Evolutionary conservation across 2,329 filamentous ascomycete species (phyloP).

Genomic region (Penicillium sp.): DNA sequence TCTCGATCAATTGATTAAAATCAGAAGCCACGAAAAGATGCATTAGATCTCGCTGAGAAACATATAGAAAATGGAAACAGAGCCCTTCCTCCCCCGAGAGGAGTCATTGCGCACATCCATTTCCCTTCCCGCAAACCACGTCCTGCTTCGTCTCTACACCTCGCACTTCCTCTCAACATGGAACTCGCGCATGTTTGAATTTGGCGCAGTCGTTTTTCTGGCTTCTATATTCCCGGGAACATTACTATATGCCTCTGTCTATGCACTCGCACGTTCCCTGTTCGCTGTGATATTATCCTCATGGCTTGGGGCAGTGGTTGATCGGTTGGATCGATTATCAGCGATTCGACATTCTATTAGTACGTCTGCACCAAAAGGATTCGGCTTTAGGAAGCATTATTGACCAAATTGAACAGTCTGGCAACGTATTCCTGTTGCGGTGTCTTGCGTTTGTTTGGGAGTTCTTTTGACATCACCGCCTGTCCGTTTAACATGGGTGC

Average conservation of each 20-base stretch:
- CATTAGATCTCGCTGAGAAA: not conserved
- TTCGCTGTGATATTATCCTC: conserved; percentile 65
- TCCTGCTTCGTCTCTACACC: conserved; percentile 52
- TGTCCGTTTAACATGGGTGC: conserved; percentile 18
- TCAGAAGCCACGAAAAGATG: not conserved
- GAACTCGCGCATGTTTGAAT: conserved; percentile 69
- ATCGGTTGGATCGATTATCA: conserved; percentile 57
- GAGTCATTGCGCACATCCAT: not conserved
- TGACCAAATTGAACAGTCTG: conserved; percentile 30
- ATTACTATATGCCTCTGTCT: conserved; percentile 70
- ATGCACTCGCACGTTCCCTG: conserved; percentile 65
- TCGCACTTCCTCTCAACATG: conserved; percentile 68
- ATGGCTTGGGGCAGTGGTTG: conserved; percentile 64
- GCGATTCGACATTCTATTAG: conserved; percentile 58
- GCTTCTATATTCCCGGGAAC: conserved; percentile 62
- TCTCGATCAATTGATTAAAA: not conserved
- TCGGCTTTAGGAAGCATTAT: not conserved
- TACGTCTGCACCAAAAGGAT: conserved; percentile 19
- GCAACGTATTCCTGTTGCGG: conserved; percentile 49
- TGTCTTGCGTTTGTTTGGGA: conserved; percentile 55
- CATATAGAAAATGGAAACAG: conserved; percentile 9
- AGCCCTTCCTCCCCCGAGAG: conserved; percentile 7
- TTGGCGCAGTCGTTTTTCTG: conserved; percentile 64
- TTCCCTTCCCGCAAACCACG: conserved; percentile 9
- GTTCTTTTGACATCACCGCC: conserved; percentile 29